phyloP scores from a whole-genome alignment of 2,329 filamentous ascomycete species.

The Epichloe scottii region DNA sequence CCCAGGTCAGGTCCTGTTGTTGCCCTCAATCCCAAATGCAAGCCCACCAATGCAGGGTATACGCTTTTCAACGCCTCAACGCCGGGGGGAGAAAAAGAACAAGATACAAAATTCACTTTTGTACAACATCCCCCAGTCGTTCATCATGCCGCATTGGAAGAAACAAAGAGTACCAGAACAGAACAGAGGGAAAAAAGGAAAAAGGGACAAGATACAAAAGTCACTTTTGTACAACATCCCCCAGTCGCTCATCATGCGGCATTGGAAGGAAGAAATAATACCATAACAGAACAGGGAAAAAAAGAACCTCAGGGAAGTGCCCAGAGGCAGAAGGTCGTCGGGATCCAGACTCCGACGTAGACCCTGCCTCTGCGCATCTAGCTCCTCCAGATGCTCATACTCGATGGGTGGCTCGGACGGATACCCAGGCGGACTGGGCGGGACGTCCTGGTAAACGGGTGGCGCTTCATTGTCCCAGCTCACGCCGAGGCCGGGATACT shows the following conservation, averaged over 20 bases:
- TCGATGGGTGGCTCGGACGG: slow-evolving; percentile 22
- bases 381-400: slow-evolving; percentile 26
- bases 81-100: not conserved
- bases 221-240: no score
- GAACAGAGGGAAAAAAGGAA: not conserved
- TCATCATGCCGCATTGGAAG: no score
- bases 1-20: no score
- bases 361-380: slow-evolving; percentile 14
- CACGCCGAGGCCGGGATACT: slow-evolving; percentile 76
- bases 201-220: no score
- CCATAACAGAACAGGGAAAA: not conserved
- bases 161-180: no score
- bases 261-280: not conserved
- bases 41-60: not conserved
- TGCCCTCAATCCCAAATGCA: not conserved
- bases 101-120: slow-evolving; percentile 6
- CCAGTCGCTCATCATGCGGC: no score
- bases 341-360: slow-evolving; percentile 1
- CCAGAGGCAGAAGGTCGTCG: slow-evolving; percentile 2
- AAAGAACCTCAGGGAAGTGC: not conserved
- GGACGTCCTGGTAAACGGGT: slow-evolving; percentile 87
- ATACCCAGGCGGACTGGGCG: slow-evolving; percentile 69
- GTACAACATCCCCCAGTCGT: no score
- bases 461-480: slow-evolving; percentile 96
- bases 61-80: not conserved